These are phyloP conservation scores for Rosa rugosa DNA, from an alignment of 306 rosid species.

Conservation along the genomic window DNA sequence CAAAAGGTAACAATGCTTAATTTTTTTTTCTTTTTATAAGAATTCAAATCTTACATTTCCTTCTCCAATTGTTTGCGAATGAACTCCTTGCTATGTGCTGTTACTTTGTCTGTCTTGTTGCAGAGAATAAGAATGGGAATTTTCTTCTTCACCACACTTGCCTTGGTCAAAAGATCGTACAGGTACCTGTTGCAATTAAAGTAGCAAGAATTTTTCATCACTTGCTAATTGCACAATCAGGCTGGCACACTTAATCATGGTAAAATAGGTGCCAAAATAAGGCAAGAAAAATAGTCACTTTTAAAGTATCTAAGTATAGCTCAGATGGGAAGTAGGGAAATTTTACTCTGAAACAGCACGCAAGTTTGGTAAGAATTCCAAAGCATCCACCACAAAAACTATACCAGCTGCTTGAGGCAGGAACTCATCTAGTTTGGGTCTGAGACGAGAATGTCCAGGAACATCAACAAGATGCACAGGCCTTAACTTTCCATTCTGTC, in stretches of 20 bases:
- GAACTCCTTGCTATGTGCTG: conserved; percentile 94
- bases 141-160: conserved; percentile 86
- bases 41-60: conserved; percentile 68
- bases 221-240: background rate
- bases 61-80: conserved; percentile 86
- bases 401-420: conserved; percentile 84
- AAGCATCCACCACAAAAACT: conserved; percentile 82
- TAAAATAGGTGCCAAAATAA: background rate
- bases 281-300: background rate
- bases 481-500: conserved; percentile 72
- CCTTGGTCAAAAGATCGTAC: conserved; percentile 84
- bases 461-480: conserved; percentile 85
- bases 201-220: conserved; percentile 14
- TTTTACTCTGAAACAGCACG: conserved; percentile 90
- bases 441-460: conserved; percentile 97
- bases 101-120: conserved; percentile 92
- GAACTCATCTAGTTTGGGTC: conserved; percentile 81
- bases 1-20: background rate
- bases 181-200: conserved; percentile 58
- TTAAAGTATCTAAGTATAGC: background rate
- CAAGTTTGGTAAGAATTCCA: conserved; percentile 81
- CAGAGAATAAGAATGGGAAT: conserved; percentile 82
- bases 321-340: background rate
- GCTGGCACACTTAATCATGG: background rate
- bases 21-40: background rate